Evolutionary conservation across 345 rosid species (phyloP), one percentile per base, ranked within the genome.

Genomic region (Corchorus olitorius): DNA sequence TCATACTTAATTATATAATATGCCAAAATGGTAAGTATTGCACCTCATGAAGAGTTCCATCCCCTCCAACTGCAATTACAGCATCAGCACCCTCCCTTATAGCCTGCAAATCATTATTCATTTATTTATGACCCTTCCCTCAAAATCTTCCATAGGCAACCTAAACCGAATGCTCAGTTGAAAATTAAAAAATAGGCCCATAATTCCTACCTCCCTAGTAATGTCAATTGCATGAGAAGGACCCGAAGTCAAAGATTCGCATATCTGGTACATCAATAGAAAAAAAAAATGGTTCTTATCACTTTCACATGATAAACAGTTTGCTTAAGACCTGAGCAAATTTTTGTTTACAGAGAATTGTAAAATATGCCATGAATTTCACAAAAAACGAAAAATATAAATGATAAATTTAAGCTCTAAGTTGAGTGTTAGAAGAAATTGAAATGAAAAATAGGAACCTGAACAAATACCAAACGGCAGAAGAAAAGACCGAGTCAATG

Each of bases 1-100:
- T 6, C 35, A 41, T 43, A 77, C 50, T 58, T 27, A 35, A 76
- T 76, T 13, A 17, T 56, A 56, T 20, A 45, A 56, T 20, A 45
- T 8, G 2, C 61, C n/a, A 48, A 48, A 75, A 65, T 22, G 76
- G 76, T 22, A 22, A 41, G 7, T 17, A 65, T 66, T 79, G 45
- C 61, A 93, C 98, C 97, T 96, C 98, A 37, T 96, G 99, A 82
- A 96, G 84, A 53, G 99, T 96, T 74, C 99, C 98, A 83, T 96
- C 99, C 34, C 99, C 99, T 82, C 99, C 99, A 20, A 96, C 99
- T 43, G 99, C 98, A 88, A 96, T 87, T 73, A 96, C 98, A 76
- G 98, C 98, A 83, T 93, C 97, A 48, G 92, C 98, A 37, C 98
- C 98, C 78, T 89, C 92, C 76, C 90, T 85, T 74, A 96, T 96